A percentile compares a stretch with the other conserved stretches of the same genome.
These are phyloP conservation scores for Sphenostylis stenocarpa DNA, from an alignment of 306 rosid species.

Conservation along the genomic window DNA sequence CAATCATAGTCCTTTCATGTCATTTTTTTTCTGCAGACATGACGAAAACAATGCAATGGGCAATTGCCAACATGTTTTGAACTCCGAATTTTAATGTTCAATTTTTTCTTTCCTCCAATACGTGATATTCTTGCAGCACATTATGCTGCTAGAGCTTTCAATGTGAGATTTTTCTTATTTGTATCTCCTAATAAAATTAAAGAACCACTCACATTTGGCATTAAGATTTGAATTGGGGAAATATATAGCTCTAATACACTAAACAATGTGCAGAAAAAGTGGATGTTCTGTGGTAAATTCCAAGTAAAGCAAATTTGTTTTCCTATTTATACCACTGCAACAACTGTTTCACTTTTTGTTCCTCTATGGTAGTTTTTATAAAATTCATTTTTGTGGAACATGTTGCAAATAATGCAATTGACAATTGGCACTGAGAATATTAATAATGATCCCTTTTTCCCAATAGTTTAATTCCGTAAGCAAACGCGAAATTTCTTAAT, in stretches of 20 bases:
- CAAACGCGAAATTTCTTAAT: constrained; percentile 1
- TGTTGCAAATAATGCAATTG: constrained; percentile 15
- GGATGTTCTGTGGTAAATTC: not conserved
- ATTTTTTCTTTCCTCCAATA: not conserved
- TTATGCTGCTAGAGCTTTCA: not conserved
- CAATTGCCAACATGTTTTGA: not conserved
- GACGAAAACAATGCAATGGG: not conserved
- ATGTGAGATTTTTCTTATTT: not conserved
- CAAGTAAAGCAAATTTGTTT: not conserved
- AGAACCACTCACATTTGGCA: not conserved
- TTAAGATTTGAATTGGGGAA: not conserved
- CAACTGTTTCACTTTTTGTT: not conserved
- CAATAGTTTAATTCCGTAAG: constrained; percentile 13
- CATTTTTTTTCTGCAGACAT: not conserved
- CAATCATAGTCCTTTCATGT: not conserved
- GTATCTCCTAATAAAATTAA: not conserved
- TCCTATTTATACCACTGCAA: not conserved
- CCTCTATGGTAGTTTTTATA: not conserved
- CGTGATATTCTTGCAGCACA: not conserved
- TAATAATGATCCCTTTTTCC: not conserved
- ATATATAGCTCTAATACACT: not conserved
- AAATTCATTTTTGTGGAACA: not conserved
- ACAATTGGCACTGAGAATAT: not conserved
- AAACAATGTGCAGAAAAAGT: not conserved
- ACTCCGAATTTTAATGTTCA: not conserved